phyloP scores from a whole-genome alignment of 2,329 filamentous ascomycete species.

The Scleromitrula shiraiana region DNA sequence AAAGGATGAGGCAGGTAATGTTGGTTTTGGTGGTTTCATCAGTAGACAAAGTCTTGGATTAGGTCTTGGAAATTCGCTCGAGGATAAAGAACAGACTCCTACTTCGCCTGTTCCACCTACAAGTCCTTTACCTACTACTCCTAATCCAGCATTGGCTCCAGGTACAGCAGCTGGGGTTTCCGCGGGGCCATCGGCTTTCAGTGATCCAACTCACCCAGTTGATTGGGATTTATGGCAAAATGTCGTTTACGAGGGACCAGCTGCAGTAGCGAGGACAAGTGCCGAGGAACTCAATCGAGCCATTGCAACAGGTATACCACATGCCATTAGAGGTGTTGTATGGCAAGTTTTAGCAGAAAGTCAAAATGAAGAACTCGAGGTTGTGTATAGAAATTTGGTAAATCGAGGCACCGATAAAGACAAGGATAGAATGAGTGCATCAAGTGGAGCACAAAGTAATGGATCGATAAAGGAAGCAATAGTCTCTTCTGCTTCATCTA shows the following conservation, averaged over 20 bases:
- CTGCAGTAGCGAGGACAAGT: constrained; percentile 79
- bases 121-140: constrained; percentile 49
- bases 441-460: constrained; percentile 34
- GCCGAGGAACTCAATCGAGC: constrained; percentile 83
- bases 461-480: constrained; percentile 52
- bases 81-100: constrained; percentile 33
- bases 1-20: constrained; percentile 28
- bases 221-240: constrained; percentile 98
- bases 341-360: constrained; percentile 97
- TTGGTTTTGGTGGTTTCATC: constrained; percentile 34
- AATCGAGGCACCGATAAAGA: constrained; percentile 76
- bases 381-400: constrained; percentile 75
- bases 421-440: constrained; percentile 46
- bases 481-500: constrained; percentile 74
- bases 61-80: constrained; percentile 28
- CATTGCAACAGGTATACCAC: constrained; percentile 88
- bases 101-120: constrained; percentile 31
- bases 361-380: constrained; percentile 84
- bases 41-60: constrained; percentile 36
- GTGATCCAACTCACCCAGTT: constrained; percentile 62
- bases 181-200: constrained; percentile 62
- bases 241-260: constrained; percentile 88
- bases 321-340: constrained; percentile 92
- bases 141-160: constrained; percentile 67
- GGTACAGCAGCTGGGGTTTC: constrained; percentile 79